Evolutionary conservation across 2,329 filamentous ascomycete genomes (phyloP).

Genomic region (Pseudophaeomoniella oleicola): DNA sequence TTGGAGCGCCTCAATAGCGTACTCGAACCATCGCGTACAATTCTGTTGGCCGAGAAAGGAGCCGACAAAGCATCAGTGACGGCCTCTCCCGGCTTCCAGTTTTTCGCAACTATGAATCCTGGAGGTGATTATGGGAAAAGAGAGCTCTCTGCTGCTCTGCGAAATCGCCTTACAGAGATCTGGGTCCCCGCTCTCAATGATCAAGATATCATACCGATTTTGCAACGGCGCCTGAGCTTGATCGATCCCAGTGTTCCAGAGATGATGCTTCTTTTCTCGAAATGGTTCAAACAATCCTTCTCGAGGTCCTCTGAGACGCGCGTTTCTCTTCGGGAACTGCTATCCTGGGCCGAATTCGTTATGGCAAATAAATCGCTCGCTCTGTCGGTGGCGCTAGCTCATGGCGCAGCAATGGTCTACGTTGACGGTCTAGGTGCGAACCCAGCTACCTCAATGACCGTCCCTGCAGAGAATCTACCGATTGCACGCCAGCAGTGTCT

Average conservation of each 20-base stretch:
- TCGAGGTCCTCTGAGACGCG: slow-evolving; percentile 60
- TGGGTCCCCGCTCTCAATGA: slow-evolving; percentile 84
- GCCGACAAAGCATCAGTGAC: slow-evolving; percentile 66
- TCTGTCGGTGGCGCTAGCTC: slow-evolving; percentile 43
- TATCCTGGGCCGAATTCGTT: slow-evolving; percentile 88
- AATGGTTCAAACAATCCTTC: slow-evolving; percentile 78
- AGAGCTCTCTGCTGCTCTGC: slow-evolving; percentile 83
- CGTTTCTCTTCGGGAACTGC: slow-evolving; percentile 81
- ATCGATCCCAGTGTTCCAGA: slow-evolving; percentile 43
- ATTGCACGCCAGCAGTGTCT: slow-evolving; percentile 62
- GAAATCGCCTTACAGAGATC: slow-evolving; percentile 96
- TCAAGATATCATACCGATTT: slow-evolving; percentile 77
- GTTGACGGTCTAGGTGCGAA: slow-evolving; percentile 93
- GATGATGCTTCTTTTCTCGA: slow-evolving; percentile 70
- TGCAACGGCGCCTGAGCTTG: slow-evolving; percentile 55
- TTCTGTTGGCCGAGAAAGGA: slow-evolving; percentile 89
- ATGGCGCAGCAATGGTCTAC: slow-evolving; percentile 90
- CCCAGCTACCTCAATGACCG: slow-evolving; percentile 71
- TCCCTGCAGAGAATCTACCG: slow-evolving; percentile 53
- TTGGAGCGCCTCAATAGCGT: slow-evolving; percentile 93
- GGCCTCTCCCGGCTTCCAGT: slow-evolving; percentile 71
- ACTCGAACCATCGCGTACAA: slow-evolving; percentile 70
- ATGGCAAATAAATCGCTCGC: slow-evolving; percentile 47
- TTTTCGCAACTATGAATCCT: slow-evolving; percentile 97
- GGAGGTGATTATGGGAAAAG: slow-evolving; percentile 97